A percentile compares a stretch with the other conserved stretches of the same genome.
Evolutionary conservation across 306 rosid genomes (phyloP).

Genomic region (cucumber (Cucumis sativus)): Cucumber_9930_V3 NC_026659.2:28113501-28114000

Average conservation of each 20-base stretch:
- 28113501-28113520: constrained; percentile 90
- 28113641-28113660: not conserved
- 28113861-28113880: not conserved
- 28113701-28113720: not conserved
- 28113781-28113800: not conserved
- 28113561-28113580: constrained; percentile 60
- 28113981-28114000: not conserved
- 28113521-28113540: constrained; percentile 74
- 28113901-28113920: not conserved
- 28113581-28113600: constrained; percentile 97
- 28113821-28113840: not conserved
- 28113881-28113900: not conserved
- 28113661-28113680: not conserved
- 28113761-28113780: not conserved
- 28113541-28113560: constrained; percentile 46
- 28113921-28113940: not conserved
- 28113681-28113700: not conserved
- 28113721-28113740: not conserved
- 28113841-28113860: not conserved
- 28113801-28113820: not conserved
- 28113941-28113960: not conserved
- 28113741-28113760: not conserved
- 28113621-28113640: constrained; percentile 96
- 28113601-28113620: constrained; percentile 99
- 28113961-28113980: not conserved